Evolutionary conservation across 352 stramenopile species (phyloP).

Genomic region (Elongisporangium anandrum): DNA sequence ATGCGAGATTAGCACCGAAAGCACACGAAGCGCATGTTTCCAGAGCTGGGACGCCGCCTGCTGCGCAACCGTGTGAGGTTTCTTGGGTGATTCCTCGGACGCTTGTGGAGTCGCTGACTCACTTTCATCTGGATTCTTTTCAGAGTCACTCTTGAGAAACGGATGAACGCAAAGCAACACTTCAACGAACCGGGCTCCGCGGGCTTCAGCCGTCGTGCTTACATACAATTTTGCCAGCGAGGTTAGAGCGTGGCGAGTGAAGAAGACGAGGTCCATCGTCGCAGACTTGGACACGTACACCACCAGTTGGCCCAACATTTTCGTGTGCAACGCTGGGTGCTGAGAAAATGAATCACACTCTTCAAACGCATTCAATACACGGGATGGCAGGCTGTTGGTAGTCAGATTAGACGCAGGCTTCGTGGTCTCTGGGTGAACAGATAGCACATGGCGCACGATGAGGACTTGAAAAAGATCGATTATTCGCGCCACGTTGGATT

Average conservation of each 20-base stretch:
- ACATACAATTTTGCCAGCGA: constrained; percentile 76
- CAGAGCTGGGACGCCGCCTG: constrained; percentile 70
- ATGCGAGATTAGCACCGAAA: constrained; percentile 70
- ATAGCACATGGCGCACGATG: constrained; percentile 66
- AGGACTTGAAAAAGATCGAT: constrained; percentile 60
- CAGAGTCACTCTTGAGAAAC: constrained; percentile 44
- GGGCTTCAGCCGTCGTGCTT: constrained; percentile 46
- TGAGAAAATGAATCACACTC: constrained; percentile 67
- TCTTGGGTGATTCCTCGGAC: constrained; percentile 9
- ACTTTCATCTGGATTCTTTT: not conserved
- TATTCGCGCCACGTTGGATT: constrained; percentile 53
- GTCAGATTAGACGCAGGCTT: constrained; percentile 57
- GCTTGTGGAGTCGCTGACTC: constrained; percentile 8
- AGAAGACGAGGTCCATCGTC: constrained; percentile 57
- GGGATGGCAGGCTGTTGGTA: constrained; percentile 78
- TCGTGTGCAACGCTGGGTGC: constrained; percentile 59
- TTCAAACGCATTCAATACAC: constrained; percentile 82
- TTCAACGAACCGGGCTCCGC: constrained; percentile 45
- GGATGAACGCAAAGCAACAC: constrained; percentile 68
- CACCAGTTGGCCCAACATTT: constrained; percentile 66
- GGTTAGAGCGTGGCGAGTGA: constrained; percentile 71
- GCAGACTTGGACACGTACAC: constrained; percentile 47
- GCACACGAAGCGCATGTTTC: constrained; percentile 69
- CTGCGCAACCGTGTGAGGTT: constrained; percentile 43
- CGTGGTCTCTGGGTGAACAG: constrained; percentile 1